Conservation (phyloP, 805 yeast species). For the Schwanniomyces vanrijiae region DNA sequence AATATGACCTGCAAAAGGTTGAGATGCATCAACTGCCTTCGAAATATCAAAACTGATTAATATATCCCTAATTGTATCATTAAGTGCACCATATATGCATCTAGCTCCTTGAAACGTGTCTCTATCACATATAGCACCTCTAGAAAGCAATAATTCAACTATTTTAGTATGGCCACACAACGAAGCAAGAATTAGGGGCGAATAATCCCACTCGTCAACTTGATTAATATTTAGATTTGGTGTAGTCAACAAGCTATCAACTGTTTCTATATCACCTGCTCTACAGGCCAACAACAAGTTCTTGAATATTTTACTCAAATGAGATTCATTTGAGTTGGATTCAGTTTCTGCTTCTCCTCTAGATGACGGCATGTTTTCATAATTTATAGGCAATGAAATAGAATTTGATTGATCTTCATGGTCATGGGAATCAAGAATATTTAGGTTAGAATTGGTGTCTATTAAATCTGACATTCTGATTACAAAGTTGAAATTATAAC, state of each 20-base stretch:
- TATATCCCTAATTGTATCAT: constrained; percentile 59
- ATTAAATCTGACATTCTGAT: background rate
- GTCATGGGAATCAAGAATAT: background rate
- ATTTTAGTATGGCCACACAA: constrained; percentile 71
- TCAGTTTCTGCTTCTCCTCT: background rate
- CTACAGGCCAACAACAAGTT: constrained; percentile 68
- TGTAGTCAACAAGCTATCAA: constrained; percentile 52
- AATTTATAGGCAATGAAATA: constrained; percentile 1
- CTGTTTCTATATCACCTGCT: constrained; percentile 64
- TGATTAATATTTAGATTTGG: constrained; percentile 41
- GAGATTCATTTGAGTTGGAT: background rate
- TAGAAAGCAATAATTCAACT: constrained; percentile 56
- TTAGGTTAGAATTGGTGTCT: background rate
- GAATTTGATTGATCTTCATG: background rate
- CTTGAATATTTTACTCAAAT: constrained; percentile 20
- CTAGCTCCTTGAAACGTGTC: constrained; percentile 80
- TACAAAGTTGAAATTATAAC: background rate
- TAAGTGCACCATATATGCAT: constrained; percentile 77
- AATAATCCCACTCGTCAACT: constrained; percentile 71
- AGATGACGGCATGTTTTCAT: constrained; percentile 3
- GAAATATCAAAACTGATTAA: constrained; percentile 63
- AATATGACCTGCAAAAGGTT: constrained; percentile 74
- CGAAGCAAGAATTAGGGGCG: constrained; percentile 72
- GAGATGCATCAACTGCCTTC: constrained; percentile 62
- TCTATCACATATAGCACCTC: constrained; percentile 76